phyloP scores from a whole-genome alignment of 768 basidiomycete genomes.

The Phaffia tasmanica region DNA sequence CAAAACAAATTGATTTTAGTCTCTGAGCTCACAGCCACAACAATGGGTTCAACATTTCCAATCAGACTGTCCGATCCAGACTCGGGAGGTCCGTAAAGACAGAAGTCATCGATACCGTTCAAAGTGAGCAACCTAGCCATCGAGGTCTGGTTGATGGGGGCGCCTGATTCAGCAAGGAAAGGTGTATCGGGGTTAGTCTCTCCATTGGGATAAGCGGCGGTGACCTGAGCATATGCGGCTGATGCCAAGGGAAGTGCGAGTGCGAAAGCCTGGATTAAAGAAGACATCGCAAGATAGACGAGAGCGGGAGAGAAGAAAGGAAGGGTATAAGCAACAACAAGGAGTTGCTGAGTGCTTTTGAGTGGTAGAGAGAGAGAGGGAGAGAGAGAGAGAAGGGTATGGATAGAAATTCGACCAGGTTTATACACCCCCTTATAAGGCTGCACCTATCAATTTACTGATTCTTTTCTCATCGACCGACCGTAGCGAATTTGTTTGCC shows the following conservation, averaged over 20 bases:
- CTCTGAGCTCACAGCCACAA: slow-evolving; percentile 19
- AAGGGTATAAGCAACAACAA: neutral
- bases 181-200: slow-evolving; percentile 20
- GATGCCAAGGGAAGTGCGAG: neutral
- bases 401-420: neutral
- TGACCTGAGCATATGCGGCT: slow-evolving; percentile 14
- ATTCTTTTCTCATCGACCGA: no score
- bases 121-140: slow-evolving; percentile 35
- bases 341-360: no score
- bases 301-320: slow-evolving; percentile 5
- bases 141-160: slow-evolving; percentile 37
- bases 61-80: slow-evolving; percentile 21
- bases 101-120: slow-evolving; percentile 38
- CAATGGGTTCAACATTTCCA: slow-evolving; percentile 27
- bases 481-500: no score
- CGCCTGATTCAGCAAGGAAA: slow-evolving; percentile 29
- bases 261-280: no score
- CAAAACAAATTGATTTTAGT: no score
- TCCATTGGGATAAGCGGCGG: slow-evolving; percentile 12
- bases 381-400: slow-evolving; percentile 8
- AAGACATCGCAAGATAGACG: no score
- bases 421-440: no score
- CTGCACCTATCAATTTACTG: no score
- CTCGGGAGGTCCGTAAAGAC: slow-evolving; percentile 24
- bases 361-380: neutral